phyloP scores from a whole-genome alignment of 2,329 filamentous ascomycete species.

The Xylariaceae sp. region DNA sequence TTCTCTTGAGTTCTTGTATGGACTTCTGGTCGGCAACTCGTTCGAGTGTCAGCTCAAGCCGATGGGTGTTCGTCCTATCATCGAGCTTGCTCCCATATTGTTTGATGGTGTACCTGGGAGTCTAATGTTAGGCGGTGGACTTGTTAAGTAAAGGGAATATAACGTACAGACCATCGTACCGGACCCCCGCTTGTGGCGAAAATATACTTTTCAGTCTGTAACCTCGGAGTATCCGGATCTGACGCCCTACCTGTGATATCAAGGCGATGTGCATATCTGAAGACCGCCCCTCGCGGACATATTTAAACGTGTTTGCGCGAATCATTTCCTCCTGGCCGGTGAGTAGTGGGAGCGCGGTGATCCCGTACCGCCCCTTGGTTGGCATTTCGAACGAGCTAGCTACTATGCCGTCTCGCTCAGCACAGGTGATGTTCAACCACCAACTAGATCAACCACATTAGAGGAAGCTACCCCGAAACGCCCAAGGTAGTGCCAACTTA shows the following conservation, averaged over 20 bases:
- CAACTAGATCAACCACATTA: conserved; percentile 46
- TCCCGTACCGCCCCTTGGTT: conserved; percentile 50
- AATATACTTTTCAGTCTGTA: conserved; percentile 52
- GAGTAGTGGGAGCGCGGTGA: conserved; percentile 53
- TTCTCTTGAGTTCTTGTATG: conserved; percentile 45
- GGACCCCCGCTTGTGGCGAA: conserved; percentile 54
- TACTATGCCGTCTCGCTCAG: conserved; percentile 58
- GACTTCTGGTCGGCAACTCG: conserved; percentile 45
- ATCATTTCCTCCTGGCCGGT: conserved; percentile 53
- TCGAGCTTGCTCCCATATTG: conserved; percentile 51
- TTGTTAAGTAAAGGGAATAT: conserved; percentile 5
- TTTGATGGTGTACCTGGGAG: conserved; percentile 51
- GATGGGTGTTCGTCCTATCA: conserved; percentile 43
- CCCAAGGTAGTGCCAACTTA: conserved; percentile 37
- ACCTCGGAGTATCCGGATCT: conserved; percentile 57
- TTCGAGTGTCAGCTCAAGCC: conserved; percentile 51
- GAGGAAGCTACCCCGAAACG: not conserved
- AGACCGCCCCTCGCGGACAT: conserved; percentile 47
- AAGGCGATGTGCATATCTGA: conserved; percentile 52
- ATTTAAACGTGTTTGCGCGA: conserved; percentile 41
- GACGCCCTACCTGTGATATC: conserved; percentile 51
- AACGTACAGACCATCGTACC: conserved; percentile 61
- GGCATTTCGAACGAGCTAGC: conserved; percentile 46
- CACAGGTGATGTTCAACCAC: conserved; percentile 61
- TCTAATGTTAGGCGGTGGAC: not conserved